Base-by-base conservation (phyloP, 331 rosid genomes). In the Phaseolus coccineus region DNA sequence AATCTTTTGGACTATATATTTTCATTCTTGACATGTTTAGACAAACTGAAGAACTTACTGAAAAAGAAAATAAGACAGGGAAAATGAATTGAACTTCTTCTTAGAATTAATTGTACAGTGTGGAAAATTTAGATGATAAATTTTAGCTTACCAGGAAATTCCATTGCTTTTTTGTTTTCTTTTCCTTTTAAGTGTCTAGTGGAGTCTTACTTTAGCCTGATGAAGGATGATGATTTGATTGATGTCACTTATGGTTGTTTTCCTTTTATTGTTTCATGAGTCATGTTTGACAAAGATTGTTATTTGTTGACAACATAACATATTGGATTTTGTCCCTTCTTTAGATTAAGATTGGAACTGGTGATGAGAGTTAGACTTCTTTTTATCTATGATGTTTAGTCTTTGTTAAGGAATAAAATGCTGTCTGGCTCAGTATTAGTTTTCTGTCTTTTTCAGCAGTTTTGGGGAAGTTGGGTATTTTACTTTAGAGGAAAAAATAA, bases 181-280 rank as follows among this genome's bases (percentile, higher is more conserved):
- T 55, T n/a, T 55, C 61, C 1, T n/a, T 19, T 22, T n/a, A 16
- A 7, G 4, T 1, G 59, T 53, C 8, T 4, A 3, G 11, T 5
- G 9, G 30, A 53, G 59, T 0, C 28, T 53, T 53, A 19, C 2
- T 53, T 19, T 19, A 53, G 28, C 30, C 51, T 10, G 51, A 46
- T 44, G 10, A 4, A 5, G 3, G 9, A 5, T 50, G 52, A 22
- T n/a, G 19, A 40, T 81, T 72, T 53, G 37, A 56, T 24, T 56
- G 19, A 51, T 71, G 55, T 65, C 30, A 55, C 24, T 55, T 56
- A 37, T 64, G 22, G 13, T 50, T 63, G 59, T 68, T 47, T 35
- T 80, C 74, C 61, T 53, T 59, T 30, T 48, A 40, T 8, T 1
- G 12, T 40, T 40, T 40, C 46, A 63, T 7, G 37, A 71, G 31